Base-by-base conservation (phyloP, 2,329 filamentous ascomycete species). In the Xylariaceae sp. region DNA sequence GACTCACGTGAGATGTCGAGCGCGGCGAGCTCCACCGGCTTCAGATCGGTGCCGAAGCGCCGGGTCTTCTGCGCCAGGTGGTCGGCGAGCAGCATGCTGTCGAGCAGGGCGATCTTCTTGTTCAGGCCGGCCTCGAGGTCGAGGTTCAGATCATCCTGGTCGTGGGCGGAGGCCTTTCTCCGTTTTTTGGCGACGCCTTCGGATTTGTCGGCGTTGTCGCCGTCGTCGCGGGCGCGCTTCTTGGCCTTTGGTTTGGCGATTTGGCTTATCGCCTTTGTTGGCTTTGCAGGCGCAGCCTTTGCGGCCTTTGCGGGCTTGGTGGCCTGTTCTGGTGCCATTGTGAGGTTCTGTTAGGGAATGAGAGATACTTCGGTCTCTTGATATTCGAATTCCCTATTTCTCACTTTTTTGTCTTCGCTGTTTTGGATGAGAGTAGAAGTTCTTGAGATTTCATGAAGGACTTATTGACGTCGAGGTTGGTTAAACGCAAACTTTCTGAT, bases 11-110 rank as follows among this genome's bases (percentile, higher is more conserved):
- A 86, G 55, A 97, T 80, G 57, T 89, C 87, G 69, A 90, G 78
- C 71, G 97, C 92, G 58, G 90, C 87, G 37, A 96, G 77, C 75
- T 99, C 94, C 47, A 97, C 83, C 0, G 86, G 78, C 67, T 89
- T 96, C 69, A 97, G 74, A 55, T 96, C 88, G 34, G 83, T 85
- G 56, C 91, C 89, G 70, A 93, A 95, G 23, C 88, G 82, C 64
- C 82, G 85, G 56, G 90, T 88, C 70, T 89, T 85, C 70, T 94
- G 88, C 5, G 89, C 89, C 62, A 97, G 80, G 72, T 96, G 87
- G 72, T 97, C 93, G 1, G 92, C 90, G 51, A 97, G 77, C 48
- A 97, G 80, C 65, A 87, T 84, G 61, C 85, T 87, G 73, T 96
- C 90, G 87, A 97, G 92, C 62, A 85, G 84, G 50, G 86, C 84